Base-by-base conservation (phyloP, 2,329 filamentous ascomycete genomes). In the Colletotrichum sp. region DNA sequence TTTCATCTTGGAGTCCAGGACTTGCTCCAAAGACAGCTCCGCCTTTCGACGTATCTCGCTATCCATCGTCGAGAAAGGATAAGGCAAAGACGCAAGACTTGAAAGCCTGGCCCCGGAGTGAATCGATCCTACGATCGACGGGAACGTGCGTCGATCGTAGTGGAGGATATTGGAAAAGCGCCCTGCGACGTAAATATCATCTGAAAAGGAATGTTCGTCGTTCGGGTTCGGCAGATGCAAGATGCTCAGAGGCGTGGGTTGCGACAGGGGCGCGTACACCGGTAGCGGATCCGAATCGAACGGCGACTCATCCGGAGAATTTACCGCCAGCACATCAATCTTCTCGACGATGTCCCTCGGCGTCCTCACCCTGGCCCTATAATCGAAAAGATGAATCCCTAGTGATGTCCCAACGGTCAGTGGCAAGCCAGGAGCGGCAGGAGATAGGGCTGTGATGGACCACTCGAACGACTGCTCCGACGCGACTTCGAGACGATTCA, bases 71-170 rank as follows among this genome's bases (percentile, higher is more conserved):
- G 93, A 89, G 80, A 93, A 93, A 0, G 93, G 91, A 77, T 92
- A 91, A 0, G 94, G 94, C 12, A 96, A 86, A 1, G 92, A 92
- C 1, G 94, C 86, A 75, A 98, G 87, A 74, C 93, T 93, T 68
- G 94, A 95, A 13, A 98, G 89, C 8, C 94, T 89, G 0, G 94
- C 95, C 3, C 96, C 96, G 0, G 95, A 98, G 84, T 98, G 93
- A 12, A 98, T 93, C 1, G 95, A 95, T 8, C 92, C 93, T 75
- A 92, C 90, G 9, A 98, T 76, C 19, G 91, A 91, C 0, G 95
- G 95, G 80, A 98, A 98, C 83, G 91, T 95, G 60, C 96, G 93
- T 5, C 96, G 91, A 82, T 98, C 96, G 84, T 98, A 98, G 81
- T 95, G 94, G 5, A 98, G 87, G 72, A 98, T 95, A 80, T 93